These are phyloP conservation scores for Parmelia sp. DNA, from an alignment of 495 filamentous ascomycete species.

Conservation along the genomic window DNA sequence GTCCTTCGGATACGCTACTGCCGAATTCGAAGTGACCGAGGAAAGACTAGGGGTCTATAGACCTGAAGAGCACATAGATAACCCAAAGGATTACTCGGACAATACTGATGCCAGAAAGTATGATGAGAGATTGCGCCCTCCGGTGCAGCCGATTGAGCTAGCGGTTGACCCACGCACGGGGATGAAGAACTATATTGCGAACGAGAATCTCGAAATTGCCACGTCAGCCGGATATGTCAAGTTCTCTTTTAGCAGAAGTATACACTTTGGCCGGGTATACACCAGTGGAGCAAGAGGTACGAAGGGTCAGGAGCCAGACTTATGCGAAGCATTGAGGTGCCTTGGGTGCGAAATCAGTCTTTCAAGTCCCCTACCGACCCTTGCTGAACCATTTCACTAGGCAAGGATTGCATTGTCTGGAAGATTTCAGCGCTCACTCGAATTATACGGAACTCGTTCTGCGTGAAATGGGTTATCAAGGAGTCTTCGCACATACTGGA, in stretches of 20 bases:
- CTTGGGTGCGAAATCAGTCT: conserved; percentile 45
- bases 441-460: conserved; percentile 89
- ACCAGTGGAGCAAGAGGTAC: conserved; percentile 57
- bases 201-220: conserved; percentile 75
- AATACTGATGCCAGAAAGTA: conserved; percentile 76
- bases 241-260: conserved; percentile 72
- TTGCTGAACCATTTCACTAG: conserved; percentile 1
- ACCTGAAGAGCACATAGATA: conserved; percentile 91
- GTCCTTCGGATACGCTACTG: conserved; percentile 89
- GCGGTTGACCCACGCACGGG: conserved; percentile 77
- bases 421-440: conserved; percentile 93
- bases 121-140: conserved; percentile 75
- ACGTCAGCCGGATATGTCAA: conserved; percentile 88
- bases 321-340: conserved; percentile 82
- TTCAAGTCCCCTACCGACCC: neutral
- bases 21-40: conserved; percentile 90
- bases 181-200: conserved; percentile 99
- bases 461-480: conserved; percentile 72
- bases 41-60: conserved; percentile 76
- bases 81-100: conserved; percentile 87
- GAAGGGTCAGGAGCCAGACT: conserved; percentile 71
- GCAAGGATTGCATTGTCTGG: conserved; percentile 86
- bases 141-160: conserved; percentile 66
- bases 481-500: conserved; percentile 86
- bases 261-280: conserved; percentile 86